Evolutionary conservation across 148 eudicot species (phyloP), one percentile per base, ranked within the genome.

Genomic region (Gaultheria prostrata): DNA sequence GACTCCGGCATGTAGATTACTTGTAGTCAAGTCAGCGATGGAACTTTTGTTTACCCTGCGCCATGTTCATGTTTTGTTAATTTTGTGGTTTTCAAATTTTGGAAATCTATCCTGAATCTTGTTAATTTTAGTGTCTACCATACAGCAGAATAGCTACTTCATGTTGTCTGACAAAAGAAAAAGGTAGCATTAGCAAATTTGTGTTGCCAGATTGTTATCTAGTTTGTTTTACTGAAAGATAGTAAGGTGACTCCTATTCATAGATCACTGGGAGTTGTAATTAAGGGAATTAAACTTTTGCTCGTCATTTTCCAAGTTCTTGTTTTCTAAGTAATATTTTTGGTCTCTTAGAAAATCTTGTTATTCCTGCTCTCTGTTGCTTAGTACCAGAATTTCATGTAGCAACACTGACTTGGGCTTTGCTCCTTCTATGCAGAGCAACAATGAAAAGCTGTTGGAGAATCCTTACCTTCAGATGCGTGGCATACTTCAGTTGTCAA

Each of bases 401-500:
- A 2, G 20, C 61, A 1, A 61, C 24, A 61, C 53, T 50, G 28
- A 30, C 70, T n/a, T 76, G 15, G 33, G 48, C 78, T 83, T 32
- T 65, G 18, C 39, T 84, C 54, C n/a, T 61, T 43, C 51, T 77
- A 82, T 86, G 87, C 95, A 95, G 98, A 97, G 95, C 84, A 97
- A 97, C 89, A 97, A 97, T 80, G 99, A 97, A 87, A 97, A 97
- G 85, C 91, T 97, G 70, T 88, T 97, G 89, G 99, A 97, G 83
- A 97, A 97, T 87, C 99, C 99, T 28, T 97, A 97, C 86, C 99
- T 97, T 88, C 99, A 97, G 89, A 95, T 97, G 97, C 97, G 98
- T 46, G 99, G 99, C 79, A 91, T 97, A 85, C 96, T 97, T 89
- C 98, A 97, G 81, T 83, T 97, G 82, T 88, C 92, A 79, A 97